Conservation (phyloP, 495 filamentous ascomycete species). For the Podospora comata region DNA sequence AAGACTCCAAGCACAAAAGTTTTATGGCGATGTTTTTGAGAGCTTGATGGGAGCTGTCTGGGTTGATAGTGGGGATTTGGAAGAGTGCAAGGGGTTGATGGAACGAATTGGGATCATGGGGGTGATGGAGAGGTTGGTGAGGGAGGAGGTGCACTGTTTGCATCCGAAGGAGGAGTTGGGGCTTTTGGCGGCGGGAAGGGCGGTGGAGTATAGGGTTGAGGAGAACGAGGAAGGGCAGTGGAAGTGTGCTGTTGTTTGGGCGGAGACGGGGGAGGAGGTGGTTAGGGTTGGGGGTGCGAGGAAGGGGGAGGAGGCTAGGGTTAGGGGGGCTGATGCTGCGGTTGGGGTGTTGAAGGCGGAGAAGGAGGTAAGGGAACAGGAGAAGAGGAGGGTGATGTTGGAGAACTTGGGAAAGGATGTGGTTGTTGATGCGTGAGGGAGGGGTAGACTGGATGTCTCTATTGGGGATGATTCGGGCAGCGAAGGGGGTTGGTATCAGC, state of each 20-base stretch:
- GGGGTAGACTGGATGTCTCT: not conserved
- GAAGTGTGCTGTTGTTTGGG: constrained; percentile 6
- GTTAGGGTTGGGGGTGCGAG: constrained; percentile 44
- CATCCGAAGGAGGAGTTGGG: constrained; percentile 76
- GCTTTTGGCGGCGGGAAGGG: constrained; percentile 48
- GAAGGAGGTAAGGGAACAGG: constrained; percentile 1
- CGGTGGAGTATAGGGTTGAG: constrained; percentile 49
- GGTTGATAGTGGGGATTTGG: constrained; percentile 69
- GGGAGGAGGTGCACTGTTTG: constrained; percentile 55
- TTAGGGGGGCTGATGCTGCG: not conserved
- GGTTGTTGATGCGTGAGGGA: not conserved
- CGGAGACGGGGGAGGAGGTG: constrained; percentile 41
- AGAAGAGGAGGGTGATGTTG: not conserved
- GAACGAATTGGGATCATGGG: constrained; percentile 62
- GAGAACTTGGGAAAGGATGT: not conserved
- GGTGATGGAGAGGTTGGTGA: constrained; percentile 60
- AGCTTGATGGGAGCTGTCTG: constrained; percentile 78
- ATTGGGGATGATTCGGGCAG: not conserved
- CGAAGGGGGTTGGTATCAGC: no score
- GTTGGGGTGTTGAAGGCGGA: not conserved
- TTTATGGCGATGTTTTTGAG: constrained; percentile 85
- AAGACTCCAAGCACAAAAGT: constrained; percentile 67
- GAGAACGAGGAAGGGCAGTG: constrained; percentile 23
- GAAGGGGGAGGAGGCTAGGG: constrained; percentile 52
- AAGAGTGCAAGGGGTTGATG: constrained; percentile 53